A percentile compares a stretch with the other conserved stretches of the same genome.
These are phyloP conservation scores for Polyporus arcularius DNA, from an alignment of 768 basidiomycete species.

Conservation along the genomic window DNA sequence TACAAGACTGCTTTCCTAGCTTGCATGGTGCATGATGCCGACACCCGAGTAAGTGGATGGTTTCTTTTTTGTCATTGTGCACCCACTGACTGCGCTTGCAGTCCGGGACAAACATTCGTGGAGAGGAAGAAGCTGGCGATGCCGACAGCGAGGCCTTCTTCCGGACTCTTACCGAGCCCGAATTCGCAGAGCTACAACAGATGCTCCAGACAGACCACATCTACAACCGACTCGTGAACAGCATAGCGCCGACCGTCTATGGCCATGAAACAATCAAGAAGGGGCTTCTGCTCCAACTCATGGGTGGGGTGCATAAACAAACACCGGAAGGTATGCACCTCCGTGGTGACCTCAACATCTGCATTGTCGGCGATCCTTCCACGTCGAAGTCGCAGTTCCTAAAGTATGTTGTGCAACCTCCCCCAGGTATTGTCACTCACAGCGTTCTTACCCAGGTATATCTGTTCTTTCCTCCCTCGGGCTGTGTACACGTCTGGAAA, in stretches of 20 bases:
- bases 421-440: neutral
- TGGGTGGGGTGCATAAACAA: conserved; percentile 98
- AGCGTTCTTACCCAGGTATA: conserved; percentile 60
- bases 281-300: conserved; percentile 90
- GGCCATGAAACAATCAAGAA: conserved; percentile 99
- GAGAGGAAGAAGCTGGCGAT: conserved; percentile 81
- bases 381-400: conserved; percentile 99
- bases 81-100: conserved; percentile 30
- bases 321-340: conserved; percentile 96
- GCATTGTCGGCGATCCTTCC: conserved; percentile 95
- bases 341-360: conserved; percentile 98
- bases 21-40: conserved; percentile 94
- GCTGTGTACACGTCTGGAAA: conserved; percentile 99
- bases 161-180: conserved; percentile 86
- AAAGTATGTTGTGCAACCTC: conserved; percentile 61
- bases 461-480: conserved; percentile 96
- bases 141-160: conserved; percentile 84
- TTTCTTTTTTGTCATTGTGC: neutral
- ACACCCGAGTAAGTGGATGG: conserved; percentile 69
- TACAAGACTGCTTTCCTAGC: conserved; percentile 99
- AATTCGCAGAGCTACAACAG: conserved; percentile 89
- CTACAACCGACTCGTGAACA: conserved; percentile 89
- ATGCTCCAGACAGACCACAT: conserved; percentile 97
- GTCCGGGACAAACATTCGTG: conserved; percentile 87
- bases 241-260: conserved; percentile 97